Conservation (phyloP, 2,329 filamentous ascomycete genomes). For the Pestalotiopsis sp. region DNA sequence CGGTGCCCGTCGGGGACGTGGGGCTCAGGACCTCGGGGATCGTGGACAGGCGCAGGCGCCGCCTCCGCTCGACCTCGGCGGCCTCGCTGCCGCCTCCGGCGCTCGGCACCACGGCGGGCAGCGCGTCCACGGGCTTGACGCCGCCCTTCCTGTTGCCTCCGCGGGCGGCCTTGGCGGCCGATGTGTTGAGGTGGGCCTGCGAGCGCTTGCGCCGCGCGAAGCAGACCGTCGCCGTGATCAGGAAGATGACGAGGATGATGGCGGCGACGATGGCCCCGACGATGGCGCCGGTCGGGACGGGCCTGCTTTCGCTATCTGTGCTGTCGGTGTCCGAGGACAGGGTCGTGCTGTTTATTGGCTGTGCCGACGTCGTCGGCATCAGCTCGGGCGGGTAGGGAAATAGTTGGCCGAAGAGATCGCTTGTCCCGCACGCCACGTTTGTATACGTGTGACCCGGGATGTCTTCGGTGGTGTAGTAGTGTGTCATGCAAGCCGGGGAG, state of each 20-base stretch:
- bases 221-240: constrained; percentile 16
- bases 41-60: constrained; percentile 13
- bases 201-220: constrained; percentile 17
- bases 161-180: background rate
- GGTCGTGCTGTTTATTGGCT: background rate
- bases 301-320: background rate
- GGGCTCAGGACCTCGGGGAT: constrained; percentile 10
- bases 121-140: background rate
- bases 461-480: constrained; percentile 24
- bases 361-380: constrained; percentile 17
- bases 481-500: constrained; percentile 27
- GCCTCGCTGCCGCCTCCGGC: background rate
- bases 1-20: background rate
- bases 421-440: constrained; percentile 27
- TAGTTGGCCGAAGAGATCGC: constrained; percentile 26
- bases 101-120: background rate
- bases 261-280: constrained; percentile 23
- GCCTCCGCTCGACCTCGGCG: constrained; percentile 4
- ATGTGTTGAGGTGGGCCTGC: background rate
- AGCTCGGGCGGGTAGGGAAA: constrained; percentile 29
- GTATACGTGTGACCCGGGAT: constrained; percentile 25
- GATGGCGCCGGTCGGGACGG: constrained; percentile 21
- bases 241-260: constrained; percentile 20
- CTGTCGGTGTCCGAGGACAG: background rate
- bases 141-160: background rate